Evolutionary conservation across 2,329 filamentous ascomycete species (phyloP).

Genomic region (Periconia macrospinosa): DNA sequence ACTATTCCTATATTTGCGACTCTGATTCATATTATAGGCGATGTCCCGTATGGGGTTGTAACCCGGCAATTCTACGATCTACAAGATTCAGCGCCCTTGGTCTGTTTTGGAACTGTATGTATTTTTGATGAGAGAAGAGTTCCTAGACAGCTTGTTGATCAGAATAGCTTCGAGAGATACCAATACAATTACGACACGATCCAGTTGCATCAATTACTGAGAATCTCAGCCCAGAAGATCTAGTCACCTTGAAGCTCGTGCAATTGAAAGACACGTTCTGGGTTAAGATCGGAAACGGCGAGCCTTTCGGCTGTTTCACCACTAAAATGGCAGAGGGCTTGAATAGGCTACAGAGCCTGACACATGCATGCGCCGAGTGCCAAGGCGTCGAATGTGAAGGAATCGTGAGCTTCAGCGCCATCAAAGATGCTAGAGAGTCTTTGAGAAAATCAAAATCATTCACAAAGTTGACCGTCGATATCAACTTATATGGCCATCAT

Average conservation of each 20-base stretch:
- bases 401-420: neutral
- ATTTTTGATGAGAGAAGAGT: neutral
- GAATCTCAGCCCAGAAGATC: neutral
- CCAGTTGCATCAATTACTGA: neutral
- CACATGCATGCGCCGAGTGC: neutral
- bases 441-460: conserved; percentile 1
- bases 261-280: neutral
- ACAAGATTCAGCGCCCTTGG: neutral
- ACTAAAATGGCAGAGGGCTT: neutral
- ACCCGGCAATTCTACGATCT: neutral
- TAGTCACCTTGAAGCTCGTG: neutral
- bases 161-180: neutral
- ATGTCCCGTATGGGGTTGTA: neutral
- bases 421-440: neutral
- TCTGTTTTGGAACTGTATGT: neutral
- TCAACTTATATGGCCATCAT: conserved; percentile 8
- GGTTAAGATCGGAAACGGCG: neutral
- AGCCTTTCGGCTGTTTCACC: neutral
- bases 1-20: too few species aligned
- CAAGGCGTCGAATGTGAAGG: conserved; percentile 1
- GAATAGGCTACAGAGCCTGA: neutral
- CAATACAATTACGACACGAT: neutral
- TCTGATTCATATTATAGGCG: too few species aligned
- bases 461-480: neutral
- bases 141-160: neutral